These are phyloP conservation scores for Fusarium transvaalense DNA, from an alignment of 2,329 filamentous ascomycete genomes.

Conservation along the genomic window DNA sequence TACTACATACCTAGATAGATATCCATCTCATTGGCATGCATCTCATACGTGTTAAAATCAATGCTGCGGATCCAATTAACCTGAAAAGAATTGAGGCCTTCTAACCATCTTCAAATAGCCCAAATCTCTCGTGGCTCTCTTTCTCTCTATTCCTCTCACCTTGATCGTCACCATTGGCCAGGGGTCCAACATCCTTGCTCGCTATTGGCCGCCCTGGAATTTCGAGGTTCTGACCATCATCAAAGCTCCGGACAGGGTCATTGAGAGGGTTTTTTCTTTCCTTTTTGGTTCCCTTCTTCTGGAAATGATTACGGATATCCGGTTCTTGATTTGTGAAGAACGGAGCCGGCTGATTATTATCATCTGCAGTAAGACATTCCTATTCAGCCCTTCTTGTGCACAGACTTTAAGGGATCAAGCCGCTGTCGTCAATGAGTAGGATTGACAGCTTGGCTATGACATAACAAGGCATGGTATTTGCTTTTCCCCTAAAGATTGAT, in stretches of 20 bases:
- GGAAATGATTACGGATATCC: conserved; percentile 12
- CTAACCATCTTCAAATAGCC: conserved; percentile 19
- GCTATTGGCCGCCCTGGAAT: conserved; percentile 46
- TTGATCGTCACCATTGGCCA: conserved; percentile 38
- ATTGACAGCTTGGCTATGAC: conserved; percentile 18
- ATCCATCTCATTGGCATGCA: too few species aligned
- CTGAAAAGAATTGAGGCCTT: conserved; percentile 25
- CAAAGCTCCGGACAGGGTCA: conserved; percentile 1
- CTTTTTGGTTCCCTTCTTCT: conserved; percentile 10
- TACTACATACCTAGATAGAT: neutral
- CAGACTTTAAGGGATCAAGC: conserved; percentile 17
- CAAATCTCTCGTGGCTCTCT: neutral
- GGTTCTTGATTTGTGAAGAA: neutral
- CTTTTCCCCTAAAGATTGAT: neutral
- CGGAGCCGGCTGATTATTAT: conserved; percentile 3
- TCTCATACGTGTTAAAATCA: conserved; percentile 11
- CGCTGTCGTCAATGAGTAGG: conserved; percentile 21
- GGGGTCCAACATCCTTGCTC: conserved; percentile 3
- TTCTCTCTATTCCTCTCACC: neutral
- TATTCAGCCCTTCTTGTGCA: neutral
- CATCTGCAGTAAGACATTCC: neutral
- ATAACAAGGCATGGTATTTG: neutral
- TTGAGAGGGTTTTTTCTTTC: conserved; percentile 6
- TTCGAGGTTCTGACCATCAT: conserved; percentile 23
- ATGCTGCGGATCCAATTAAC: conserved; percentile 5